These are phyloP conservation scores for Astraeus odoratus DNA, from an alignment of 768 basidiomycete genomes.

Conservation along the genomic window DNA sequence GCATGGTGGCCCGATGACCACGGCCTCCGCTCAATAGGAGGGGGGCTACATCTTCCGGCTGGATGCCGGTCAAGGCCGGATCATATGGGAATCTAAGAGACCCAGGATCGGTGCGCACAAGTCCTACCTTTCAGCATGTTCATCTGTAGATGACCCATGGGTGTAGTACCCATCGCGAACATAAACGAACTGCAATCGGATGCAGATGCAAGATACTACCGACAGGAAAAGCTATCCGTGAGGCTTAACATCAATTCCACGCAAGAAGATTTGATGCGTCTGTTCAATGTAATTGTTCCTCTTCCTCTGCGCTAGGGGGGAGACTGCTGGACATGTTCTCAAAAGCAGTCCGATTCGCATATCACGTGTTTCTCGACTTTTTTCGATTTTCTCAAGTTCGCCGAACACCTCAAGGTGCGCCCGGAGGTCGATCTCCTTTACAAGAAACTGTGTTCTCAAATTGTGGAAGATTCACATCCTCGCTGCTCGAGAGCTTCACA, in stretches of 20 bases:
- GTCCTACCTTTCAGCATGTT: not conserved
- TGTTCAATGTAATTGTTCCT: slow-evolving; percentile 46
- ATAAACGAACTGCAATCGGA: slow-evolving; percentile 84
- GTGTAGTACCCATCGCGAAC: slow-evolving; percentile 71
- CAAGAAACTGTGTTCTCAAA: slow-evolving; percentile 29
- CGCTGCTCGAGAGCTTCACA: slow-evolving; percentile 46
- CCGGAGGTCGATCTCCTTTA: slow-evolving; percentile 74
- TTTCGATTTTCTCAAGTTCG: slow-evolving; percentile 71
- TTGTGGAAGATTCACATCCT: slow-evolving; percentile 31
- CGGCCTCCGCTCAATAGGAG: slow-evolving; percentile 73
- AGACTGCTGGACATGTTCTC: not conserved
- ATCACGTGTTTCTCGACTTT: slow-evolving; percentile 63
- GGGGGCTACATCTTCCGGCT: slow-evolving; percentile 65
- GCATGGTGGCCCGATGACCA: slow-evolving; percentile 69
- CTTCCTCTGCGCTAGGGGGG: not conserved
- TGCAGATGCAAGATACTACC: slow-evolving; percentile 61
- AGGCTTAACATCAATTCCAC: slow-evolving; percentile 61
- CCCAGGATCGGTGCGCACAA: slow-evolving; percentile 50
- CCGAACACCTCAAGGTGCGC: slow-evolving; percentile 73
- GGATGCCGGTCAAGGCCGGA: slow-evolving; percentile 75
- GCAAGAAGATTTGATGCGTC: slow-evolving; percentile 41
- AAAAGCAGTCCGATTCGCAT: slow-evolving; percentile 57
- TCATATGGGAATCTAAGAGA: slow-evolving; percentile 72
- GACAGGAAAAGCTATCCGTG: slow-evolving; percentile 60
- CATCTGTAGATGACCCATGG: not conserved